Evolutionary conservation across 1,284 basidiomycete genomes (phyloP), one percentile per base, ranked within the genome.

Genomic region (Ustanciosporium gigantosporum): DNA sequence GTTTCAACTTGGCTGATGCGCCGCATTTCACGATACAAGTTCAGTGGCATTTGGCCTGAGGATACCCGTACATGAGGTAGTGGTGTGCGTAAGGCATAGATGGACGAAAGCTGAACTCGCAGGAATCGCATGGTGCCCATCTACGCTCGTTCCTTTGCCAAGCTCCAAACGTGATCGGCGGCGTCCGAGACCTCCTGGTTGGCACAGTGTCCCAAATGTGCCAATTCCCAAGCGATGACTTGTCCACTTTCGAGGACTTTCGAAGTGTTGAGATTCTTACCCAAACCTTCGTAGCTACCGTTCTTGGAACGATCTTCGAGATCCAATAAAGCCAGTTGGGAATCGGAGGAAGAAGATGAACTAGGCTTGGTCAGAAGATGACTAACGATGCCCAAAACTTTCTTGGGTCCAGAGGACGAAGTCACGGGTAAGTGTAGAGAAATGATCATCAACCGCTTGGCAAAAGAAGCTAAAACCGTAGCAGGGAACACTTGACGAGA

Each of bases 401-500:
- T 51, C 5, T 36, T 21, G 17, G 35, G 38, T 4, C 39, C 39
- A 1, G 40, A 45, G 1, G 40, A 31, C 16, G 41, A 17, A 0
- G 37, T 13, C 2, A 31, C 21, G 0, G 51, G 32, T 3, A 62
- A 25, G 7, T 64, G 60, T 3, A 64, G 36, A 9, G 46, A 36
- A 25, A 64, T 34, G 31, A 55, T 42, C 0, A 44, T 81, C 31
- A 98, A 82, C 21, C 95, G 88, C 80, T 97, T 97, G 46, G 88
- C 84, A 78, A 98, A 97, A 44, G 57, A 79, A 15, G 62, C 67
- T 82, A 81, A 39, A 82, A 82, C 69, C 84, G 85, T 81, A 95
- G 93, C 34, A 87, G 85, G 46, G 89, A 83, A 49, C 86, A 82
- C 41, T 2, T 44, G 38, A 0, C 97, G 82, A 31, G 89, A 88